phyloP scores from a whole-genome alignment of 75 land plant species.

The Larix kaempferi region DNA sequence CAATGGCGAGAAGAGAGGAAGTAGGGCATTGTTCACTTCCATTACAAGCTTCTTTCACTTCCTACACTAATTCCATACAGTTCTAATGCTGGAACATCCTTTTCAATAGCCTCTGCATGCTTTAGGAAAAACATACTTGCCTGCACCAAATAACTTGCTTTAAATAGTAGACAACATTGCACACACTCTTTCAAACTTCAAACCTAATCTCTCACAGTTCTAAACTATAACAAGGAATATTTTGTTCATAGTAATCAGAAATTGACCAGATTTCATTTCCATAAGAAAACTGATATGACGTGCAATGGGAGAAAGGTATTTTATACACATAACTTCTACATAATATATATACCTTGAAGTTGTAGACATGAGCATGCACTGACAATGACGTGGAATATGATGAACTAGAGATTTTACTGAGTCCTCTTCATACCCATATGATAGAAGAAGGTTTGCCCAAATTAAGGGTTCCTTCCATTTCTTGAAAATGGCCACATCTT shows the following conservation, averaged over 20 bases:
- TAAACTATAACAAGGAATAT: not conserved
- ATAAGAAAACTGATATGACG: slow-evolving; percentile 32
- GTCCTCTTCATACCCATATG: no score
- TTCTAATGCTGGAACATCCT: slow-evolving; percentile 78
- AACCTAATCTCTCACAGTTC: not conserved
- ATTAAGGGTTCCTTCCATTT: no score
- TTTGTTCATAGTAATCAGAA: not conserved
- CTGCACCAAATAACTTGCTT: slow-evolving; percentile 9
- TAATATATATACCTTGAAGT: no score
- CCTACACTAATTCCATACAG: slow-evolving; percentile 88
- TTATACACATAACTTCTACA: no score
- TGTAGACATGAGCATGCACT: no score
- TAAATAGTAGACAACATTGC: not conserved
- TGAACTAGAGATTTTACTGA: no score
- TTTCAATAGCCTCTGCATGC: slow-evolving; percentile 92
- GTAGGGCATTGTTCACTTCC: no score
- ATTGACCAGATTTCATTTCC: not conserved
- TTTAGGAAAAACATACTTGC: slow-evolving; percentile 52
- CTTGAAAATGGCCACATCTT: no score
- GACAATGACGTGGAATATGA: no score
- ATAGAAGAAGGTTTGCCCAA: no score
- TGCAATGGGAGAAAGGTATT: slow-evolving; percentile 70
- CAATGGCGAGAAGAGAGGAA: no score
- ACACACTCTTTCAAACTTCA: not conserved
- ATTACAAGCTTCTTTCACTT: no score